phyloP scores from a whole-genome alignment of 2,329 filamentous ascomycete species.

The Pseudogymnoascus destructans region DNA sequence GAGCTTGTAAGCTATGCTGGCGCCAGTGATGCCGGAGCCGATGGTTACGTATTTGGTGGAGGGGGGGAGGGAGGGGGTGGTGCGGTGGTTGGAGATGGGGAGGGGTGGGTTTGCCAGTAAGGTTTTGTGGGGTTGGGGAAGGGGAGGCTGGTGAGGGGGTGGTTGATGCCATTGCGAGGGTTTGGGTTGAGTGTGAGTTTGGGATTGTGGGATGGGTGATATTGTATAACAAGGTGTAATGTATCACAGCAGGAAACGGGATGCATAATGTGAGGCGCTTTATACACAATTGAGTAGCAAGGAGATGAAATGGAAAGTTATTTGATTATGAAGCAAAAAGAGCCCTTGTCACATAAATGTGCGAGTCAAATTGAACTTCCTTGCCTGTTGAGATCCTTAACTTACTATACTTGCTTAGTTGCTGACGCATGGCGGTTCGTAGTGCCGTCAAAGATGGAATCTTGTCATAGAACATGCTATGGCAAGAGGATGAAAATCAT shows the following conservation, averaged over 20 bases:
- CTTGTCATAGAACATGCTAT: neutral
- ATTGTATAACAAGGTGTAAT: neutral
- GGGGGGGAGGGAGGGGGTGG: conserved; percentile 14
- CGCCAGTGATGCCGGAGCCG: conserved; percentile 20
- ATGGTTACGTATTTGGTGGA: conserved; percentile 17
- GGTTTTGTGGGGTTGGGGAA: conserved; percentile 22
- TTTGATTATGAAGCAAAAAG: neutral
- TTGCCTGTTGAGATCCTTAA: neutral
- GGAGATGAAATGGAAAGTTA: neutral
- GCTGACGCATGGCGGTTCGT: neutral
- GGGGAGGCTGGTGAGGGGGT: conserved; percentile 19
- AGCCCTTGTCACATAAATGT: neutral
- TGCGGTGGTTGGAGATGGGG: conserved; percentile 23
- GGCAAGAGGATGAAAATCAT: neutral
- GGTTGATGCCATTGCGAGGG: neutral
- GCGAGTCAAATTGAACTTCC: neutral
- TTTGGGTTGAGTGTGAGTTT: neutral
- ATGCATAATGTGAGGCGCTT: neutral
- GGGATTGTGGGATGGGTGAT: neutral
- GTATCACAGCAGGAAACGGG: neutral
- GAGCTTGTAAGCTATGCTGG: conserved; percentile 19
- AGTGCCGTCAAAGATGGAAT: neutral
- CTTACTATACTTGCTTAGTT: neutral
- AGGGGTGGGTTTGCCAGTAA: conserved; percentile 28
- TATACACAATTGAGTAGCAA: neutral